phyloP scores from a whole-genome alignment of 139 green algal species.

The Spirogloea muscicola region DNA sequence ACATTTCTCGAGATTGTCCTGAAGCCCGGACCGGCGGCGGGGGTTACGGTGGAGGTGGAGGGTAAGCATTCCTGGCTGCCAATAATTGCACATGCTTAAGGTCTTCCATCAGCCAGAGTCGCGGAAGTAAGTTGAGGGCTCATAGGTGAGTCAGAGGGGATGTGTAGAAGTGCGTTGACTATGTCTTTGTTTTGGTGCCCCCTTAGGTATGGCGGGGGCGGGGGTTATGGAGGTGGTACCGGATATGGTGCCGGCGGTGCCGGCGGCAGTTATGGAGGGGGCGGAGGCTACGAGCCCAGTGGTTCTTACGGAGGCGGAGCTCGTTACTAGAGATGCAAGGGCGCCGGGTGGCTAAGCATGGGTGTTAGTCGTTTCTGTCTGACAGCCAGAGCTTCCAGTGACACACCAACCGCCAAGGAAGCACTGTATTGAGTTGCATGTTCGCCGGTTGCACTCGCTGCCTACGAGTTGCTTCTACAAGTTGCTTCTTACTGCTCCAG shows the following conservation, averaged over 20 bases:
- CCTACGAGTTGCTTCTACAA: too few species aligned
- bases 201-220: constrained; percentile 1
- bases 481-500: too few species aligned
- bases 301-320: too few species aligned
- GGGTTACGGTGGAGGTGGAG: background rate
- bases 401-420: too few species aligned
- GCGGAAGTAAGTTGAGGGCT: background rate
- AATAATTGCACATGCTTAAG: background rate
- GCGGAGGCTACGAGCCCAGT: too few species aligned
- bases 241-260: background rate
- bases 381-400: too few species aligned
- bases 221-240: constrained; percentile 6
- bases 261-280: background rate
- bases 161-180: background rate
- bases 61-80: background rate
- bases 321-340: too few species aligned
- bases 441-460: too few species aligned
- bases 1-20: constrained; percentile 8
- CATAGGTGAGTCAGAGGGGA: background rate
- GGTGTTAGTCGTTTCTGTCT: too few species aligned
- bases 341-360: too few species aligned
- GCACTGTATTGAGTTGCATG: too few species aligned
- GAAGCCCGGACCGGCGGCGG: background rate
- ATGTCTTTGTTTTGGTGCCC: background rate
- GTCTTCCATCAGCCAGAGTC: background rate